A percentile compares a stretch with the other conserved stretches of the same genome.
These are phyloP conservation scores for Aspergillus saccharolyticus DNA, from an alignment of 495 filamentous ascomycete genomes.

Conservation along the genomic window DNA sequence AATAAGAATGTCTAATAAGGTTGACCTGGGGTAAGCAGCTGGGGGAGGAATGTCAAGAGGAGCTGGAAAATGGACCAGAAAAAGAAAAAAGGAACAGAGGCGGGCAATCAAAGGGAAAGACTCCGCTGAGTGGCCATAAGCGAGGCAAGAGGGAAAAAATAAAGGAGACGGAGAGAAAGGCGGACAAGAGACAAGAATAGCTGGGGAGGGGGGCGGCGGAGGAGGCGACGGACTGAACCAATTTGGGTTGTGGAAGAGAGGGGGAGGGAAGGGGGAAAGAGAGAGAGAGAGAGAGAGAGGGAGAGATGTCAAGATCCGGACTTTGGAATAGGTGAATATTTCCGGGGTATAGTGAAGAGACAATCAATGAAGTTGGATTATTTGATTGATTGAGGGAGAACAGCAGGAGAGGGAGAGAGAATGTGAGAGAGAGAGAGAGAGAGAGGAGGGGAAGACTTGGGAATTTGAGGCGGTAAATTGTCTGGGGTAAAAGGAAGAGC, in stretches of 20 bases:
- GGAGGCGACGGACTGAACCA: conserved; percentile 23
- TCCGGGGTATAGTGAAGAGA: no score
- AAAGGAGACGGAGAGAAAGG: conserved; percentile 6
- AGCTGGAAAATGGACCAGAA: conserved; percentile 12
- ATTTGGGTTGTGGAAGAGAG: conserved; percentile 3
- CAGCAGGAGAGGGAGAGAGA: conserved; percentile 9
- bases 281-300: conserved; percentile 4
- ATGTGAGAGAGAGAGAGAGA: conserved; percentile 4
- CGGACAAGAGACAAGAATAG: not conserved
- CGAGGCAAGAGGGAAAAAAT: conserved; percentile 15
- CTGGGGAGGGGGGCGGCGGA: conserved; percentile 11
- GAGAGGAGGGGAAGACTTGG: not conserved
- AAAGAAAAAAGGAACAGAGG: conserved; percentile 11
- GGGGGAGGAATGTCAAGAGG: not conserved
- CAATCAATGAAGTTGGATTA: no score
- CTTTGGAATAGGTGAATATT: no score
- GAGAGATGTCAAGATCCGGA: not conserved
- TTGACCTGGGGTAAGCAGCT: conserved; percentile 13
- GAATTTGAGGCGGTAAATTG: conserved; percentile 5
- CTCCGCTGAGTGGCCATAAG: conserved; percentile 21
- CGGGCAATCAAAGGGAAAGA: conserved; percentile 4
- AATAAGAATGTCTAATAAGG: conserved; percentile 13
- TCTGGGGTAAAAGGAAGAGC: conserved; percentile 1
- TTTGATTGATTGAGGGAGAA: conserved; percentile 2
- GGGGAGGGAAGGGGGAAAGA: conserved; percentile 5